A percentile compares a stretch with the other conserved stretches of the same genome.
Evolutionary conservation across 2,329 filamentous ascomycete genomes (phyloP).

Genomic region (Parastagonospora avenae): DNA sequence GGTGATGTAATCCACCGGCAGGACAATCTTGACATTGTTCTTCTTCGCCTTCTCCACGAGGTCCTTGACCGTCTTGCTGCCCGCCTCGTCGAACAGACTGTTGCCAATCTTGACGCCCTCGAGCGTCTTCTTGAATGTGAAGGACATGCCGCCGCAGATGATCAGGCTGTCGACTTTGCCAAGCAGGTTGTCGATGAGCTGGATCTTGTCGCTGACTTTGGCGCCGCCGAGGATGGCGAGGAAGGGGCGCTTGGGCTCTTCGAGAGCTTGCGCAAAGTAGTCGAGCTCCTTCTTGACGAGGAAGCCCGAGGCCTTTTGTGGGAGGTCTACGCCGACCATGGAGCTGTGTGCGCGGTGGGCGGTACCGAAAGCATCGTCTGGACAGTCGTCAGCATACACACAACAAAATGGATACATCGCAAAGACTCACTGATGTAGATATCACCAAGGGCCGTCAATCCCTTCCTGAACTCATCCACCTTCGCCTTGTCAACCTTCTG

Average conservation of each 20-base stretch:
- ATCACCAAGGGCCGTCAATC: slow-evolving; percentile 90
- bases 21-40: slow-evolving; percentile 92
- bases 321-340: slow-evolving; percentile 96
- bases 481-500: slow-evolving; percentile 94
- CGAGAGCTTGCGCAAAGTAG: slow-evolving; percentile 97
- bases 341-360: slow-evolving; percentile 98
- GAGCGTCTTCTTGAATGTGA: slow-evolving; percentile 99
- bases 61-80: slow-evolving; percentile 85
- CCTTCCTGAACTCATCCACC: slow-evolving; percentile 93
- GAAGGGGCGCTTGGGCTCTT: slow-evolving; percentile 92
- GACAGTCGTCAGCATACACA: not conserved
- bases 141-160: slow-evolving; percentile 97
- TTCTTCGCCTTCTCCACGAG: slow-evolving; percentile 95
- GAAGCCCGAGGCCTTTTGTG: slow-evolving; percentile 97
- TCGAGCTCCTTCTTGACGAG: slow-evolving; percentile 99
- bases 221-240: slow-evolving; percentile 97
- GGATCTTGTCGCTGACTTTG: slow-evolving; percentile 99
- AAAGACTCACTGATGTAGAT: slow-evolving; percentile 83
- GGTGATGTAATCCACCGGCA: slow-evolving; percentile 94
- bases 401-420: not conserved
- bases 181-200: slow-evolving; percentile 98
- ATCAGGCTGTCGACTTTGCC: slow-evolving; percentile 97
- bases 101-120: slow-evolving; percentile 87
- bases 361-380: slow-evolving; percentile 97
- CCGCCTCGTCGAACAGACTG: slow-evolving; percentile 91